Evolutionary conservation across 176 grass and related monocot species (phyloP).

Genomic region (Calamus simplicifolius): DNA sequence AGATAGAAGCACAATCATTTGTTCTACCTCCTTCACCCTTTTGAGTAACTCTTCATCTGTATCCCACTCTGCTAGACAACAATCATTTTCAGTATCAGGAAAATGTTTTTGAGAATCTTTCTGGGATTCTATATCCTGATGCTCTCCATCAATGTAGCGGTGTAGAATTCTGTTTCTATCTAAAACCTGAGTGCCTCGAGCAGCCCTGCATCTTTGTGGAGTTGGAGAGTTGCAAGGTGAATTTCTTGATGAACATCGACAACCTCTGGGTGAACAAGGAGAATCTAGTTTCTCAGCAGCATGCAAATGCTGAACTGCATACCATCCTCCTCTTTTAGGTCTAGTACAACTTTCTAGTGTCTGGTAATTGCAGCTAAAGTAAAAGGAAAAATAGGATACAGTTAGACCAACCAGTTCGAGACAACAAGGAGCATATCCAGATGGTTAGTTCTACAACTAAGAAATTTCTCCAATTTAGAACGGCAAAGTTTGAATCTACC

Average conservation of each 20-base stretch:
- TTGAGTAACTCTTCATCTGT: slow-evolving; percentile 47
- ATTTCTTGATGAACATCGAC: too few species aligned
- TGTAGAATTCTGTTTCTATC: too few species aligned
- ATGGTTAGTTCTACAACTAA: too few species aligned
- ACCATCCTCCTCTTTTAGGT: slow-evolving; percentile 12
- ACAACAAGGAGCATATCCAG: too few species aligned
- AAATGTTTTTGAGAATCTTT: slow-evolving; percentile 14
- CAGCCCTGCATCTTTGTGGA: too few species aligned
- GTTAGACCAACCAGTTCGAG: too few species aligned
- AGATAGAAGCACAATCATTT: slow-evolving; percentile 28
- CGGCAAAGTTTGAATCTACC: too few species aligned
- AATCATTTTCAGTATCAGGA: slow-evolving; percentile 2
- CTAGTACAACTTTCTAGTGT: slow-evolving; percentile 20
- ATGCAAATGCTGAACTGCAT: background rate
- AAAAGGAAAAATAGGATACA: too few species aligned
- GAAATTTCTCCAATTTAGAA: too few species aligned
- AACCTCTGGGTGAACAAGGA: too few species aligned
- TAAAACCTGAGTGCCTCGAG: too few species aligned
- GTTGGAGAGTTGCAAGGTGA: too few species aligned
- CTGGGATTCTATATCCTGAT: slow-evolving; percentile 7
- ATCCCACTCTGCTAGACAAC: slow-evolving; percentile 34
- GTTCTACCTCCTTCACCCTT: slow-evolving; percentile 54
- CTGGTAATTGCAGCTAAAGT: background rate
- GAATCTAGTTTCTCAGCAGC: slow-evolving; percentile 4
- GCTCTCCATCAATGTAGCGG: slow-evolving; percentile 63